Evolutionary conservation across 306 rosid species (phyloP).

Genomic region (Cucumis hystrix): DNA sequence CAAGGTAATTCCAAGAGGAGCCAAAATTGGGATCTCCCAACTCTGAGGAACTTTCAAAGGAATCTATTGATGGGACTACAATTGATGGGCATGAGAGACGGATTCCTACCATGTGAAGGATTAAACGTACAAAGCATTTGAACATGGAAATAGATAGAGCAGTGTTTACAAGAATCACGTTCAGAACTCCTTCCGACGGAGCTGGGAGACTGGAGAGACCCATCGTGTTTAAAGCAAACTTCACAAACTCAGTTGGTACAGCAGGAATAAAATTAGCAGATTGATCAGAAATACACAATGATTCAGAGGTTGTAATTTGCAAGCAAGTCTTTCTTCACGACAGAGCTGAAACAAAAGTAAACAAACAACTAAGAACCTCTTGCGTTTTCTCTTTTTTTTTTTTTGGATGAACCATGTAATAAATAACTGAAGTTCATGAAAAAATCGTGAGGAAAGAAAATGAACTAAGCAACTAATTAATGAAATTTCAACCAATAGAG

Average conservation of each 20-base stretch:
- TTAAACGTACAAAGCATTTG: constrained; percentile 58
- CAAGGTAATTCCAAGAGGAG: constrained; percentile 36
- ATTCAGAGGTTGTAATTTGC: background rate
- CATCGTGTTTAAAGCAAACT: constrained; percentile 22
- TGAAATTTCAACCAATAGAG: background rate
- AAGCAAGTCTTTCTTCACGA: background rate
- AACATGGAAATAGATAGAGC: constrained; percentile 61
- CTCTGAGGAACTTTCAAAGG: constrained; percentile 26
- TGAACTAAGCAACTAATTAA: background rate
- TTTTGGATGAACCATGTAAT: background rate
- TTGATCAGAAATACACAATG: background rate
- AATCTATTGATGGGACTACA: constrained; percentile 23
- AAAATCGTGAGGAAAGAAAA: background rate
- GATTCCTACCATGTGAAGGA: constrained; percentile 61
- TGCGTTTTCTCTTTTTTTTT: no score
- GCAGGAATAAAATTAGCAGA: background rate
- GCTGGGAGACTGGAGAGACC: constrained; percentile 93
- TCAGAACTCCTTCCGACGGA: constrained; percentile 80
- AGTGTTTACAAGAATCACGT: constrained; percentile 57
- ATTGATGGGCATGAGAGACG: constrained; percentile 35
- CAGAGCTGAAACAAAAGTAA: background rate
- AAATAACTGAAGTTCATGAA: background rate
- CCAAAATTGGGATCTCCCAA: constrained; percentile 23
- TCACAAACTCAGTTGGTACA: background rate
- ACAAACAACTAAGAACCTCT: background rate